Evolutionary conservation across 2,329 filamentous ascomycete species (phyloP).

Genomic region (Fusarium solani-melongenae): DNA sequence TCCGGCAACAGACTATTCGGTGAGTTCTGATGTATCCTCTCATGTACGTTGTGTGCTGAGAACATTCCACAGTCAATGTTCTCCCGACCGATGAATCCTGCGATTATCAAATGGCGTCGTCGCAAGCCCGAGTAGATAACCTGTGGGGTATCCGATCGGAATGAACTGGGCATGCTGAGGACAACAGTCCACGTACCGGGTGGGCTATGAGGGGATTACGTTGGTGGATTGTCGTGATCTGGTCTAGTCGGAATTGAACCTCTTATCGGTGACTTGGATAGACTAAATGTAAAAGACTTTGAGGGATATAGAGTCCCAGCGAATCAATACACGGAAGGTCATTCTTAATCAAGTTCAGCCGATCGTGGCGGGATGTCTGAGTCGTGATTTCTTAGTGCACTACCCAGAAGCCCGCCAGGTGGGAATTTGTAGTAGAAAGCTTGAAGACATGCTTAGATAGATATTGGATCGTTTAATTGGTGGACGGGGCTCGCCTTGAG

Average conservation of each 20-base stretch:
- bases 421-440: too few species aligned
- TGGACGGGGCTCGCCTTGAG: too few species aligned
- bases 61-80: slow-evolving; percentile 30
- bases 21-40: slow-evolving; percentile 37
- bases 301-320: neutral
- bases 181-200: neutral
- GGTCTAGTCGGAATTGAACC: neutral
- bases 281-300: neutral
- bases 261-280: too few species aligned
- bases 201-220: neutral
- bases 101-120: slow-evolving; percentile 28
- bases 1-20: slow-evolving; percentile 72
- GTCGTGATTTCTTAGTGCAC: too few species aligned
- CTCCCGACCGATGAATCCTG: slow-evolving; percentile 38
- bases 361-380: too few species aligned
- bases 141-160: neutral
- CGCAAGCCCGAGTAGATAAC: neutral
- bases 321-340: neutral
- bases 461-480: fast-evolving
- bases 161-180: neutral
- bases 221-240: neutral
- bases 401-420: too few species aligned
- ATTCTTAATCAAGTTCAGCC: too few species aligned
- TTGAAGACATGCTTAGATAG: fast-evolving
- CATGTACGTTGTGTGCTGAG: neutral